Percentiles rank a stretch among this genome's conserved stretches.
Evolutionary conservation across 768 basidiomycete genomes (phyloP).

Genomic region (Suillus lakei): DNA sequence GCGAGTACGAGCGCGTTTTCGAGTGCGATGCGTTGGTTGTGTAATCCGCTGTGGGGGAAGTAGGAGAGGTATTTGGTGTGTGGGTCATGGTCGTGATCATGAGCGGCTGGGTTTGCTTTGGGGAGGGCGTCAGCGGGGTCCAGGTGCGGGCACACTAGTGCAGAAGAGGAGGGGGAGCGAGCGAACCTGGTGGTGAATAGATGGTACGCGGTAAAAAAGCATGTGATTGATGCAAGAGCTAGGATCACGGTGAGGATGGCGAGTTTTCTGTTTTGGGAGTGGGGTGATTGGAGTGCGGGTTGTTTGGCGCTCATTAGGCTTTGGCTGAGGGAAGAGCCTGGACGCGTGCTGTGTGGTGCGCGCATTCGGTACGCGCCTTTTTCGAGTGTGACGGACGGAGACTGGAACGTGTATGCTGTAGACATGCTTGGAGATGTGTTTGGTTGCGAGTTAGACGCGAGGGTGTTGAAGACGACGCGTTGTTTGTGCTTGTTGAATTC

Average conservation of each 20-base stretch:
- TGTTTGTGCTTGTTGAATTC: no score
- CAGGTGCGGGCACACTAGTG: not conserved
- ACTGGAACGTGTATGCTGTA: constrained; percentile 38
- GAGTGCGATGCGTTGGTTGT: constrained; percentile 86
- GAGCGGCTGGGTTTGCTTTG: constrained; percentile 32
- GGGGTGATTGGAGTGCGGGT: constrained; percentile 1
- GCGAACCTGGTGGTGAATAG: constrained; percentile 63
- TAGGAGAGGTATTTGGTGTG: constrained; percentile 63
- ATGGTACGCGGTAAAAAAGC: constrained; percentile 67
- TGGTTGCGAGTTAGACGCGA: no score
- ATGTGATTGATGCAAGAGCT: constrained; percentile 50
- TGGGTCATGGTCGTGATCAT: no score
- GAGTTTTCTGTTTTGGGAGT: constrained; percentile 36
- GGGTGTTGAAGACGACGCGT: no score
- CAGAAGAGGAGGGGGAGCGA: constrained; percentile 13
- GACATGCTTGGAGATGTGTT: no score
- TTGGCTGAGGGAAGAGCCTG: constrained; percentile 24
- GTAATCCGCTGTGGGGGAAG: constrained; percentile 83
- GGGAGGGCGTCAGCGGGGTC: constrained; percentile 34
- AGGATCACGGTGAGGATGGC: constrained; percentile 52
- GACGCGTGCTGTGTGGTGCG: constrained; percentile 39
- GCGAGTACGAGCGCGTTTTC: constrained; percentile 82
- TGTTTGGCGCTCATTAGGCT: constrained; percentile 17
- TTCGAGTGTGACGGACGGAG: constrained; percentile 70
- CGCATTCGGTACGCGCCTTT: constrained; percentile 70